phyloP scores from a whole-genome alignment of 2,329 filamentous ascomycete species.

The Sporothrix sp. region DNA sequence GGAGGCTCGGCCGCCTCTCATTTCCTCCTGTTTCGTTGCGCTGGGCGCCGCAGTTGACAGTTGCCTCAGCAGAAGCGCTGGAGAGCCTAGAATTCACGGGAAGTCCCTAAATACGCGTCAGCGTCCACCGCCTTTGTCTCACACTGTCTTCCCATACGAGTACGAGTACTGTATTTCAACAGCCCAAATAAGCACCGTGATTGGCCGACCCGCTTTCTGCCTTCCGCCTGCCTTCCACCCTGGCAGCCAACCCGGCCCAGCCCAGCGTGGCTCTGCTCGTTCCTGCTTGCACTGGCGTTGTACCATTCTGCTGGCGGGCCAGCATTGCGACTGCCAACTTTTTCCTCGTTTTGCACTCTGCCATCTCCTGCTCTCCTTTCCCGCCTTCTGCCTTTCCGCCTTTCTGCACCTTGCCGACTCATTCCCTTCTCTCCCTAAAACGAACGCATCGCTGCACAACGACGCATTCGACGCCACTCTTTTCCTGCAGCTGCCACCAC shows the following conservation, averaged over 20 bases:
- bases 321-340: constrained; percentile 11
- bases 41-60: neutral
- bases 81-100: neutral
- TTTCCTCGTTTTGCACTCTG: constrained; percentile 2
- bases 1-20: too few species aligned
- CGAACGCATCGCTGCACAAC: neutral
- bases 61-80: neutral
- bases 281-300: neutral
- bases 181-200: neutral
- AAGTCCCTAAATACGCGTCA: neutral
- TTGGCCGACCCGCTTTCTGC: neutral
- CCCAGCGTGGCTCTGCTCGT: constrained; percentile 1
- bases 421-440: constrained; percentile 3
- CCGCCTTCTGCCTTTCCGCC: neutral
- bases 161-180: too few species aligned
- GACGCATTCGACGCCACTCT: neutral
- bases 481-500: neutral
- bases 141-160: neutral
- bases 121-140: neutral
- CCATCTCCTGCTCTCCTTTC: constrained; percentile 1
- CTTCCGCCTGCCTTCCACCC: constrained; percentile 4
- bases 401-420: neutral
- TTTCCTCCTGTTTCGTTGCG: constrained; percentile 6
- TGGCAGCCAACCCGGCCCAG: neutral
- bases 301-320: constrained; percentile 2